Base-by-base conservation (phyloP, 1,284 basidiomycete species). In the Rhodotorula mucilaginosa region DNA sequence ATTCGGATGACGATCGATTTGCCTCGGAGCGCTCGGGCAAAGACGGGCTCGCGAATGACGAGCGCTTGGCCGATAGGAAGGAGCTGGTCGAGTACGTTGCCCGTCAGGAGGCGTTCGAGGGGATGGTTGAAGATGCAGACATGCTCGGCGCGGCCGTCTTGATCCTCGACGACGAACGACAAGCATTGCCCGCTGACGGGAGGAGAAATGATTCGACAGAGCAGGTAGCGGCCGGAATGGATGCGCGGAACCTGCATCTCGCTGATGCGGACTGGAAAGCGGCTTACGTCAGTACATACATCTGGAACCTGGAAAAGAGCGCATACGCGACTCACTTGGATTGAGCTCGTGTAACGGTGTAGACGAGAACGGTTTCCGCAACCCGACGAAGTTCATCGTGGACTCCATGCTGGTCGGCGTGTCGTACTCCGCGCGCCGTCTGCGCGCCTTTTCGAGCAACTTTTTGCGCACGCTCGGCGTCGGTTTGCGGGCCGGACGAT, bases 41-140 rank as follows among this genome's bases (percentile, higher is more conserved):
- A 78, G 5, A 72, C 77, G 7, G 82, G 81, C 64, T 83, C 81
- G n/a, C 80, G 78, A 47, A 83, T 78, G 29, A 78, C 79, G 46
- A 82, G 67, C 48, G 80, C 65, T 2, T 73, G 70, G 2, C 81
- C 81, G n/a, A 79, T 60, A 3, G 81, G 78, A 65, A 82, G 79
- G 3, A 82, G 44, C 2, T 63, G 58, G 58, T 81, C 79, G 58
- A 81, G 63, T 23, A 79, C 77, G 5, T 73, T 58, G 13, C 74
- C 64, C 1, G 72, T 65, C 34, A 34, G 8, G 34, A 56, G 12
- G 23, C 74, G 70, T 2, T 77, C 74, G 10, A 75, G 76, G 0
- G 79, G 79, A 57, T 76, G 80, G 69, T 82, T 79, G 73, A 81
- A 81, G 23, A 81, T 72, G 15, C 77, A 75, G 23, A 81, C 47